phyloP scores from a whole-genome alignment of 2,329 filamentous ascomycete species.

The Botrytis elliptica region DNA sequence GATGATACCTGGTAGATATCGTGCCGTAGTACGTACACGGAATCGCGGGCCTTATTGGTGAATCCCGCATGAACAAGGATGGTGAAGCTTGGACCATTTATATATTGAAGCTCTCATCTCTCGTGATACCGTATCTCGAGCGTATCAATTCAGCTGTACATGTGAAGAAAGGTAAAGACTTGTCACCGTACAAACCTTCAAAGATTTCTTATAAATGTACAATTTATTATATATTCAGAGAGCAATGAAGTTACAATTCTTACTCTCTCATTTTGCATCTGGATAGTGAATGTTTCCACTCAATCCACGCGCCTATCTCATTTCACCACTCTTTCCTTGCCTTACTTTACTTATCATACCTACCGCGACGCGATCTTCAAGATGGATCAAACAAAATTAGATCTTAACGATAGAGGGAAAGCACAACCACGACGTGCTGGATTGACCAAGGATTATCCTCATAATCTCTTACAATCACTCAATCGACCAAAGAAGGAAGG shows the following conservation, averaged over 20 bases:
- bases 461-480: slow-evolving; percentile 10
- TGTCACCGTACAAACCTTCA: neutral
- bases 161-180: neutral
- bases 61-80: neutral
- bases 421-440: slow-evolving; percentile 9
- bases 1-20: neutral
- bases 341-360: neutral
- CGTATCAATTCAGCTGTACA: neutral
- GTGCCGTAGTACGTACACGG: neutral
- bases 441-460: slow-evolving; percentile 5
- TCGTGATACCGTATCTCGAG: neutral
- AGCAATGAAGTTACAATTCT: neutral
- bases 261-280: neutral
- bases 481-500: slow-evolving; percentile 6
- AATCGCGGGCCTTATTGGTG: neutral
- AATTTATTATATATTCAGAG: too few species aligned
- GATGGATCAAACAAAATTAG: slow-evolving; percentile 13
- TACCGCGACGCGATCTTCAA: slow-evolving; percentile 14
- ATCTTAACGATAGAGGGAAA: slow-evolving; percentile 21
- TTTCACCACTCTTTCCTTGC: neutral
- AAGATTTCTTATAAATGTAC: neutral
- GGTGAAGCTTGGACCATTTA: neutral
- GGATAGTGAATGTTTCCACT: neutral
- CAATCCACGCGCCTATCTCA: neutral
- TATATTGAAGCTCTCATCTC: neutral